Conservation (phyloP, 2,329 filamentous ascomycete species). For the Sphaerulina populicola region DNA sequence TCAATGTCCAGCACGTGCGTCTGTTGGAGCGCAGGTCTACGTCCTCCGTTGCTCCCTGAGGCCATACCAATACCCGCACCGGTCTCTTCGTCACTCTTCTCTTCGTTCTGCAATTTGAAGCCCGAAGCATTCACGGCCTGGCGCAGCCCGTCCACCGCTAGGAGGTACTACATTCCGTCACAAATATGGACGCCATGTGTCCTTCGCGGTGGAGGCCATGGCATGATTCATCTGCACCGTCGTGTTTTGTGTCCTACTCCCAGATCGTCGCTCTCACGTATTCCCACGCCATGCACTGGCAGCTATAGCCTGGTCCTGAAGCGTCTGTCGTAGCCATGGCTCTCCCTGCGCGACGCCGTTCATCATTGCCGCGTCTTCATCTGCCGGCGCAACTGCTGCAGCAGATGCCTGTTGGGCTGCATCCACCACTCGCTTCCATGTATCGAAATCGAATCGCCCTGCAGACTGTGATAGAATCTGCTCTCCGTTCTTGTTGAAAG, state of each 20-base stretch:
- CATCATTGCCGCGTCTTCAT: conserved; percentile 35
- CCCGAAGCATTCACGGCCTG: no score
- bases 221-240: neutral
- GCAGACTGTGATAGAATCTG: conserved; percentile 74
- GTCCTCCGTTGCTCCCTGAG: no score
- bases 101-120: no score
- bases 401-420: conserved; percentile 59
- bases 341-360: conserved; percentile 30
- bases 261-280: neutral
- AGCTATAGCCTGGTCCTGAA: conserved; percentile 34
- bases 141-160: no score
- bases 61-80: no score
- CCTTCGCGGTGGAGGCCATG: neutral
- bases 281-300: conserved; percentile 38
- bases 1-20: no score
- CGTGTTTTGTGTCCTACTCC: neutral
- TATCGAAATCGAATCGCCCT: conserved; percentile 63
- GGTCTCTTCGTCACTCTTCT: no score
- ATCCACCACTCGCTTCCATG: conserved; percentile 65
- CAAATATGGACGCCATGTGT: neutral
- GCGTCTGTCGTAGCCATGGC: conserved; percentile 36
- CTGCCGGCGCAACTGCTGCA: conserved; percentile 33
- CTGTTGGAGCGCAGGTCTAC: no score
- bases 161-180: no score
- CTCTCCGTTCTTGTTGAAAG: conserved; percentile 65